Evolutionary conservation across 176 grass and related monocot species (phyloP), one percentile per base, ranked within the genome.

Genomic region (Saccharum spontaneum): DNA sequence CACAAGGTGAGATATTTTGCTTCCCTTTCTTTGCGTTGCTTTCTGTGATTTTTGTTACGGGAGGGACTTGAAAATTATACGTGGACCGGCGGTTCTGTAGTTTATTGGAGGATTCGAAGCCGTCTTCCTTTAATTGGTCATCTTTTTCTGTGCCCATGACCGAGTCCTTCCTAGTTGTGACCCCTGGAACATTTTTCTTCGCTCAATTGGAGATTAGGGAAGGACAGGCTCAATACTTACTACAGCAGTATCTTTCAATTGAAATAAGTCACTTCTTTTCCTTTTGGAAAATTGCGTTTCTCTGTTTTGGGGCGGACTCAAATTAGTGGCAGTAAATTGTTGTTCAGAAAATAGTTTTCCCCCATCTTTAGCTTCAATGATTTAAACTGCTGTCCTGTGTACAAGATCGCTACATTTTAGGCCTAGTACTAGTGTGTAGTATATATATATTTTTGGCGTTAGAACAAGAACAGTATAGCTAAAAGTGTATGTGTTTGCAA

Each of bases 1-100:
- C 83, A 81, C 10, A 95, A 95, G 91, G 95, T 98, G 4, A 66
- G 76, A 67, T 38, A 17, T 50, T 66, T 26, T 20, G 33, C 23
- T 39, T 81, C 17, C 64, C 38, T 11, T 10, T 4, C n/a, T 49
- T 46, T 61, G 45, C 33, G 26, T 9, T 15, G 13, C 54, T 75
- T 23, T n/a, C 38, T 64, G 15, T 15, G 26, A 74, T 45, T 41
- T 73, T 7, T 41, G 18, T 8, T 48, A 48, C 45, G 13, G 45
- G 45, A 48, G 13, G 45, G 45, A 5, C 13, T 4, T 48, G 45
- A 11, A 46, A 46, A 46, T 12, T 46, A 10, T 12, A 46, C 4
- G 28, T 28, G 28, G 44, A 54, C 11, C 10, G 44, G 39, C 8
- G 7, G 28, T 34, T 44, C 10, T 69, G 17, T 68, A 39, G 8